phyloP scores from a whole-genome alignment of 768 basidiomycete species.

The Steccherinum ochraceum region DNA sequence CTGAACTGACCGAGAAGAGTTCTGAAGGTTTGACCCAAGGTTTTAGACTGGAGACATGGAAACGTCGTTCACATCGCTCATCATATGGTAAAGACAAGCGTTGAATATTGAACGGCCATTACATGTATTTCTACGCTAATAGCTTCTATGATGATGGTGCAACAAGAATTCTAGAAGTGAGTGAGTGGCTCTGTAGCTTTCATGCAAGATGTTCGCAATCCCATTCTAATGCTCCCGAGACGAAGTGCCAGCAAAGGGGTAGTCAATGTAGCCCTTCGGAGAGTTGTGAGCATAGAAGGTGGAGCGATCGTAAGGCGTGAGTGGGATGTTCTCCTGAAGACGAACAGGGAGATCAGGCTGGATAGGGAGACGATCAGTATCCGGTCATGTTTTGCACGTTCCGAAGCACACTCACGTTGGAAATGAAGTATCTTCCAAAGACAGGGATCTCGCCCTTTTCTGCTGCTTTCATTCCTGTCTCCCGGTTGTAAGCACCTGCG shows the following conservation, averaged over 20 bases:
- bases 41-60: too few relatives aligned
- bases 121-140: too few relatives aligned
- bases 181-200: too few relatives aligned
- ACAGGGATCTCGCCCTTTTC: constrained; percentile 7
- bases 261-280: constrained; percentile 11
- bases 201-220: too few relatives aligned
- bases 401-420: constrained; percentile 3
- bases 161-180: too few relatives aligned
- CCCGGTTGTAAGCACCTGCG: constrained; percentile 18
- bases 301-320: constrained; percentile 2
- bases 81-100: too few relatives aligned
- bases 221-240: too few relatives aligned
- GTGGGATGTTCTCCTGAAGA: constrained; percentile 6
- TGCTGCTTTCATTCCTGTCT: constrained; percentile 14
- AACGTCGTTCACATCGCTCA: too few relatives aligned
- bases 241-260: constrained; percentile 13
- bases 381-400: background rate
- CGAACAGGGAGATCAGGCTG: constrained; percentile 14
- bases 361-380: background rate
- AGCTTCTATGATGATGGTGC: too few relatives aligned
- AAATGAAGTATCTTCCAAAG: constrained; percentile 9
- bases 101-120: too few relatives aligned
- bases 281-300: constrained; percentile 5
- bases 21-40: too few relatives aligned
- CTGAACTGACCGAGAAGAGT: too few relatives aligned